phyloP scores from a whole-genome alignment of 2,329 filamentous ascomycete genomes.

The Trichophyton schoenleinii region DNA sequence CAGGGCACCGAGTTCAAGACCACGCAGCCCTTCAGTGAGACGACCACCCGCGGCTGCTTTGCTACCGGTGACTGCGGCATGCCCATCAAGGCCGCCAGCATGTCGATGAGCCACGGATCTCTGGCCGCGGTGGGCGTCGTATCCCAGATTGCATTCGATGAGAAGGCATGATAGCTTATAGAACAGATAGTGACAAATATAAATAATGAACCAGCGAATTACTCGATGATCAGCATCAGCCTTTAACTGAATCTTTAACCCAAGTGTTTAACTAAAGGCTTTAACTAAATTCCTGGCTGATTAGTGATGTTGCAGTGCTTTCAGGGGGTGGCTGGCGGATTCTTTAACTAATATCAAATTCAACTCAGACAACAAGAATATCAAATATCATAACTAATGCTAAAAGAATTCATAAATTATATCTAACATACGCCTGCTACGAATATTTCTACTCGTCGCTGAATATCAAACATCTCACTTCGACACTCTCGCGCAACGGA shows the following conservation, averaged over 20 bases:
- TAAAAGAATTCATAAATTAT: too few relatives aligned
- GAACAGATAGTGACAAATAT: background rate
- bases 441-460: background rate
- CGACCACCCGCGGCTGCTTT: slow-evolving; percentile 3
- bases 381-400: too few relatives aligned
- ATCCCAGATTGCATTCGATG: background rate
- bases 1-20: slow-evolving; percentile 1
- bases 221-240: too few relatives aligned
- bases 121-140: background rate
- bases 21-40: background rate
- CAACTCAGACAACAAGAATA: too few relatives aligned
- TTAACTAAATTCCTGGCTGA: too few relatives aligned
- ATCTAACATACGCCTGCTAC: too few relatives aligned
- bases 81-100: background rate
- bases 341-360: background rate
- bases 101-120: background rate
- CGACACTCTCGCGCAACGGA: slow-evolving; percentile 70
- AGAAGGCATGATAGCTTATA: background rate
- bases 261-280: too few relatives aligned
- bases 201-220: too few relatives aligned
- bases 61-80: background rate
- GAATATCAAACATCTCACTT: slow-evolving; percentile 75
- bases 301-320: too few relatives aligned
- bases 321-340: background rate
- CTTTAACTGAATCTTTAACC: too few relatives aligned